Conservation (phyloP, 1,139 yeast genomes). For the Pichia inconspicua region DNA sequence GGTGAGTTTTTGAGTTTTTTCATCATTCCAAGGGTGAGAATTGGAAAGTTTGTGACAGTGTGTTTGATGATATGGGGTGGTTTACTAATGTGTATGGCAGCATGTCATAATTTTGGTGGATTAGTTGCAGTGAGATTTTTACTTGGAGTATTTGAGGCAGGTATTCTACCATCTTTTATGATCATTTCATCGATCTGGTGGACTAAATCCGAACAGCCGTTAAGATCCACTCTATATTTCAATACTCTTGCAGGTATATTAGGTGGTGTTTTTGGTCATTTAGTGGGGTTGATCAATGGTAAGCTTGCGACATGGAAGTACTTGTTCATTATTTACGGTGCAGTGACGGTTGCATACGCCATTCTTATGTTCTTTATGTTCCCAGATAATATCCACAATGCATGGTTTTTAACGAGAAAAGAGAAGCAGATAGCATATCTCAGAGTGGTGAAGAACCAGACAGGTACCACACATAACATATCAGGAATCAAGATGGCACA, state of each 20-base stretch:
- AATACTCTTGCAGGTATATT: slow-evolving; percentile 23
- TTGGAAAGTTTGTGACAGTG: slow-evolving; percentile 16
- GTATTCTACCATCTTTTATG: slow-evolving; percentile 28
- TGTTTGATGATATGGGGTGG: slow-evolving; percentile 20
- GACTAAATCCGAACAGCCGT: slow-evolving; percentile 23
- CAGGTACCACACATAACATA: background rate
- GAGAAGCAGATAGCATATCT: slow-evolving; percentile 32
- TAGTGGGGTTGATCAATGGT: slow-evolving; percentile 23
- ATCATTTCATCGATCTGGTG: slow-evolving; percentile 28
- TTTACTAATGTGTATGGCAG: slow-evolving; percentile 25
- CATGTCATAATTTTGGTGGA: slow-evolving; percentile 28
- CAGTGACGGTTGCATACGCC: slow-evolving; percentile 44
- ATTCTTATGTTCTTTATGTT: slow-evolving; percentile 36
- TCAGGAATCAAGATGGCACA: background rate
- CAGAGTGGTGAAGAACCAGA: slow-evolving; percentile 1
- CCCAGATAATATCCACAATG: slow-evolving; percentile 48
- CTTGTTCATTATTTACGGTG: slow-evolving; percentile 43
- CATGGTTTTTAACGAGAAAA: slow-evolving; percentile 41
- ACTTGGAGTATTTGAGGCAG: slow-evolving; percentile 29
- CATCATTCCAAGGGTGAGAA: slow-evolving; percentile 15
- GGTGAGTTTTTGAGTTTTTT: slow-evolving; percentile 17
- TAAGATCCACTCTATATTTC: slow-evolving; percentile 22
- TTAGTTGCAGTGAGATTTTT: slow-evolving; percentile 32
- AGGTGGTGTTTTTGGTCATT: slow-evolving; percentile 19
- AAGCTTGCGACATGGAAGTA: slow-evolving; percentile 37